Base-by-base conservation (phyloP, 2,329 filamentous ascomycete species). In the Hypomyces perniciosus region DNA sequence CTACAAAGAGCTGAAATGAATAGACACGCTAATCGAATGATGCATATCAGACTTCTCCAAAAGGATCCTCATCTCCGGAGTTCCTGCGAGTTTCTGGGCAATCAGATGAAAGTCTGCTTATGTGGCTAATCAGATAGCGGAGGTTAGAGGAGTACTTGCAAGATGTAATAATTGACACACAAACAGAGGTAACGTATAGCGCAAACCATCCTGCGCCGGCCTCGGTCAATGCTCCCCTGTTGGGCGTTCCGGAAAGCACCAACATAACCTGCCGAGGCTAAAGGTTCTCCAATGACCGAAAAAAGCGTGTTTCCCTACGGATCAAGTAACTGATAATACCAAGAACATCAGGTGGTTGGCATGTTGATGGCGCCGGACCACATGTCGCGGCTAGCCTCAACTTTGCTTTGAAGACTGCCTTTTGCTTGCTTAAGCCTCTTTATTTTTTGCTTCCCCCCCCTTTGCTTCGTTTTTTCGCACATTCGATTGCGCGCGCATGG, bases 261-360 rank as follows among this genome's bases (percentile, higher is more conserved):
- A 27, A 27, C 6, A 28, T 12, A 42, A 42, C 12, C 40, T 53
- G 52, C 58, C 58, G 58, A 60, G 58, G 58, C 58, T 57, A 58
- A 57, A 47, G 26, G 33, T 29, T 44, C 45, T 51, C 38, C 55
- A 49, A 45, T 40, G 46, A 48, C 56, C 57, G 54, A 54, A 49
- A 38, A 52, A 44, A 44, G 27, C 26, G 34, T 35, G 33, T 34
- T 43, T 41, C 26, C 26, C 34, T 20, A 20, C 20, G 20, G 44
- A 30, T 34, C 26, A 20, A 41, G 34, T 46, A 46, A 51, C 50
- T 41, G 40, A 38, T 30, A 29, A 38, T 30, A 29, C 46, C 43
- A 41, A 39, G 20, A 27, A 26, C 33, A 39, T 20, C 20, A 20
- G 20, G 20, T 20, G 20, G 20, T 33, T 50, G 51, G 51, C 46